phyloP scores from a whole-genome alignment of 202 grass and related monocot species.

The Carex arenaria region DNA sequence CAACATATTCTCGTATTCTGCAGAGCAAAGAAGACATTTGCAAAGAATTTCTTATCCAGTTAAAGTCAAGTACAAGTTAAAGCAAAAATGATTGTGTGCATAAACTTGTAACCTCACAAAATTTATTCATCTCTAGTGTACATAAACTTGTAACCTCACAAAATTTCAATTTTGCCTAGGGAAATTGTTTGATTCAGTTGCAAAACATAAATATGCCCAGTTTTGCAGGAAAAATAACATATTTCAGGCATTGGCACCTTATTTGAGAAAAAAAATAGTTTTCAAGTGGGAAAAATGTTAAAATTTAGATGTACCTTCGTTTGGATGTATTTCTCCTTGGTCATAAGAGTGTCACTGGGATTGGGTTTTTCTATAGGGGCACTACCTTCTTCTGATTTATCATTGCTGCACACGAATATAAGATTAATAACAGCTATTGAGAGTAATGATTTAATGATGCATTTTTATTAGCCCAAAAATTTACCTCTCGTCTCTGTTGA shows the following conservation, averaged over 20 bases:
- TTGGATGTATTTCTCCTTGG: constrained; percentile 96
- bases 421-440: not conserved
- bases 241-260: not conserved
- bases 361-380: constrained; percentile 76
- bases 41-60: not conserved
- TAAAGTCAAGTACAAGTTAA: not conserved
- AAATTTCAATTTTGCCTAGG: not conserved
- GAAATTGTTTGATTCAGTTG: not conserved
- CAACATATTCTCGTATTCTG: not conserved
- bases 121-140: not conserved
- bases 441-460: constrained; percentile 22
- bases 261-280: not conserved
- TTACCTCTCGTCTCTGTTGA: constrained; percentile 69
- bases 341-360: constrained; percentile 66
- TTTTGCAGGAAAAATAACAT: not conserved
- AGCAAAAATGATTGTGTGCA: not conserved
- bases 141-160: not conserved
- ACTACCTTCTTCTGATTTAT: constrained; percentile 43
- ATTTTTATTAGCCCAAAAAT: not conserved
- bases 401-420: constrained; percentile 41
- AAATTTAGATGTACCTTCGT: constrained; percentile 55
- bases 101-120: too few species aligned
- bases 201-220: not conserved
- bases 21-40: not conserved
- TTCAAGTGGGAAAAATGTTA: not conserved